Evolutionary conservation across 116 monocot species (phyloP).

Genomic region (Posidonia oceanica): DNA sequence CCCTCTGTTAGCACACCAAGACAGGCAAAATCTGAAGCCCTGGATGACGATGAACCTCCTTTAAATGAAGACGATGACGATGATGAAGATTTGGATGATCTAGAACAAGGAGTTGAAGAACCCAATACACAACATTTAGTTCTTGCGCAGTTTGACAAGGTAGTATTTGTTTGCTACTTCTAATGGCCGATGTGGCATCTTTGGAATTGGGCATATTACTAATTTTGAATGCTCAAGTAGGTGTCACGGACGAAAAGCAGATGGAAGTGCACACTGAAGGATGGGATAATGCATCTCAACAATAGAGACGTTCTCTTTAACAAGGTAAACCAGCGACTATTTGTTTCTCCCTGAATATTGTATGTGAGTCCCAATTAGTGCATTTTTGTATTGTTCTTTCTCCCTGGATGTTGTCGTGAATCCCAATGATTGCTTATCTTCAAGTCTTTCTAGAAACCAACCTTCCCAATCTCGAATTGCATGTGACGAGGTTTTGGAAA

Average conservation of each 20-base stretch:
- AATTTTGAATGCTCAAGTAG: constrained; percentile 8
- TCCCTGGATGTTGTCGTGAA: too few species aligned
- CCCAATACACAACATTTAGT: constrained; percentile 82
- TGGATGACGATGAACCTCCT: constrained; percentile 62
- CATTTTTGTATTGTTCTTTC: too few species aligned
- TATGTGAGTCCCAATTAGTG: too few species aligned
- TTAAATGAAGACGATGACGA: constrained; percentile 75
- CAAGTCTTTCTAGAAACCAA: too few species aligned
- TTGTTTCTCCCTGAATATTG: too few species aligned
- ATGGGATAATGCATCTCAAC: constrained; percentile 96
- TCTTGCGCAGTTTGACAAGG: constrained; percentile 97
- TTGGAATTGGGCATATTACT: not conserved
- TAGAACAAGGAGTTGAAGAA: constrained; percentile 77
- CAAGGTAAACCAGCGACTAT: constrained; percentile 33
- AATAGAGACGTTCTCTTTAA: constrained; percentile 87
- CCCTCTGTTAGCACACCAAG: constrained; percentile 51
- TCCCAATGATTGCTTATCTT: too few species aligned
- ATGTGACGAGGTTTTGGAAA: too few species aligned
- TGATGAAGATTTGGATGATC: constrained; percentile 86
- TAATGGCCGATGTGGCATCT: not conserved
- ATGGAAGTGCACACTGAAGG: constrained; percentile 97
- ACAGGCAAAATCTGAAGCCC: constrained; percentile 32
- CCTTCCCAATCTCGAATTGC: too few species aligned
- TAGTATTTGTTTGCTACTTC: constrained; percentile 9
- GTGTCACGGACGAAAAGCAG: constrained; percentile 77